Evolutionary conservation across 2,329 filamentous ascomycete species (phyloP).

Genomic region (Tetracladium maxilliforme): DNA sequence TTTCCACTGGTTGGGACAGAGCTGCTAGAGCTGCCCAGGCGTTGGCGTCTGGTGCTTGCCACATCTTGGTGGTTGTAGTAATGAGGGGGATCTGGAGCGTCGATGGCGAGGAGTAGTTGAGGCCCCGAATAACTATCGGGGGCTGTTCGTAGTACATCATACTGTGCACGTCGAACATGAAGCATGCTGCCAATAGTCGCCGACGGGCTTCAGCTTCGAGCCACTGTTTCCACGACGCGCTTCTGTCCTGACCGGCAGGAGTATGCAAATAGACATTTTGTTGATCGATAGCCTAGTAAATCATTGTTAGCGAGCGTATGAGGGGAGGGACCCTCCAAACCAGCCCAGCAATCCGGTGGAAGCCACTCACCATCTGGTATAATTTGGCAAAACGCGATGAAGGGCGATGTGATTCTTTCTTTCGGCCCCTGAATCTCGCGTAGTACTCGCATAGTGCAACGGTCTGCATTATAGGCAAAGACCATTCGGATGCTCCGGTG

Average conservation of each 20-base stretch:
- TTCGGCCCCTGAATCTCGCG: slow-evolving; percentile 36
- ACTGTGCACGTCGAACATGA: slow-evolving; percentile 39
- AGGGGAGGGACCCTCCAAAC: background rate
- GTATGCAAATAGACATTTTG: slow-evolving; percentile 9
- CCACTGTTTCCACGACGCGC: slow-evolving; percentile 33
- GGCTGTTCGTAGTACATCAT: slow-evolving; percentile 35
- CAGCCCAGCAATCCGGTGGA: too few relatives aligned
- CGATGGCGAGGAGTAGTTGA: slow-evolving; percentile 4
- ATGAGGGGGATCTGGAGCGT: slow-evolving; percentile 4
- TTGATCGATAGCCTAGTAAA: slow-evolving; percentile 1
- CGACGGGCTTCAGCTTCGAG: slow-evolving; percentile 33
- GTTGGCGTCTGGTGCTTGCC: slow-evolving; percentile 28
- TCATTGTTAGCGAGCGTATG: background rate
- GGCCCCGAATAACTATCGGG: too few relatives aligned
- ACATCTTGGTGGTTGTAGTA: slow-evolving; percentile 24
- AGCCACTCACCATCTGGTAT: background rate
- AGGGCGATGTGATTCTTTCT: slow-evolving; percentile 14
- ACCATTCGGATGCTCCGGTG: too few relatives aligned
- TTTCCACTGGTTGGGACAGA: slow-evolving; percentile 13
- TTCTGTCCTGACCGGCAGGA: slow-evolving; percentile 12
- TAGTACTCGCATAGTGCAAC: slow-evolving; percentile 40
- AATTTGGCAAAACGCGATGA: slow-evolving; percentile 3
- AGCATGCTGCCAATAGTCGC: slow-evolving; percentile 39
- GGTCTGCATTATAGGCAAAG: slow-evolving; percentile 35
- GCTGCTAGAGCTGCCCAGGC: slow-evolving; percentile 26